Evolutionary conservation across 2,329 filamentous ascomycete species (phyloP).

Genomic region (Colletotrichum lini): DNA sequence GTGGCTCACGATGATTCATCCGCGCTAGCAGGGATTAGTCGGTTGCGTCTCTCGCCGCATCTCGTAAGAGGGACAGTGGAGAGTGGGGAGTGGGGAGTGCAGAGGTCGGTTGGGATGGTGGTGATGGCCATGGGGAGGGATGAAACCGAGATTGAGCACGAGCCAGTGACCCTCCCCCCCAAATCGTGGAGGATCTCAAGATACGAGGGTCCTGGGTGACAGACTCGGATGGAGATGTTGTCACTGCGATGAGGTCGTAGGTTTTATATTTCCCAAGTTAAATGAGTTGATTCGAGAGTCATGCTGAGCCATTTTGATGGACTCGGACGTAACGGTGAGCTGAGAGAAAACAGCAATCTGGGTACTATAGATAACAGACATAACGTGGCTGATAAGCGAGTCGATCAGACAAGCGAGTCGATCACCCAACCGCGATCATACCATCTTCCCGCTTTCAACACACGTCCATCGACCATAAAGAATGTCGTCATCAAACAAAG

Average conservation of each 20-base stretch:
- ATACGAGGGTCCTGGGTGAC: neutral
- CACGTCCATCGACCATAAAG: no score
- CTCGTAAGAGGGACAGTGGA: no score
- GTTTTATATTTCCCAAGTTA: neutral
- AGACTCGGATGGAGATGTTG: neutral
- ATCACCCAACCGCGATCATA: no score
- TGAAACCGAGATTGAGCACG: neutral
- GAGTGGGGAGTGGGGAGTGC: no score
- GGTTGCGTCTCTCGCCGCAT: no score
- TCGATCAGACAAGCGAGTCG: no score
- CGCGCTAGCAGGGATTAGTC: conserved; percentile 28
- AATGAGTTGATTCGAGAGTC: neutral
- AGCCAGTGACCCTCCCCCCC: neutral
- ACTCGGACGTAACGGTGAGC: neutral
- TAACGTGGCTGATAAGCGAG: no score
- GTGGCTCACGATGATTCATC: conserved; percentile 41
- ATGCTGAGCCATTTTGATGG: neutral
- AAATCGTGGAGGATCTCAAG: neutral
- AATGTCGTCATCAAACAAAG: no score
- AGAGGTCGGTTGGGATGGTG: no score
- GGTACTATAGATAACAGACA: neutral
- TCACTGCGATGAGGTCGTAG: neutral
- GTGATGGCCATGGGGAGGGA: no score
- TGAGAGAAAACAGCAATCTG: no score
- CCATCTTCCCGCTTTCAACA: no score